These are phyloP conservation scores for Pyricularia grisea DNA, from an alignment of 2,329 filamentous ascomycete genomes.

Conservation along the genomic window DNA sequence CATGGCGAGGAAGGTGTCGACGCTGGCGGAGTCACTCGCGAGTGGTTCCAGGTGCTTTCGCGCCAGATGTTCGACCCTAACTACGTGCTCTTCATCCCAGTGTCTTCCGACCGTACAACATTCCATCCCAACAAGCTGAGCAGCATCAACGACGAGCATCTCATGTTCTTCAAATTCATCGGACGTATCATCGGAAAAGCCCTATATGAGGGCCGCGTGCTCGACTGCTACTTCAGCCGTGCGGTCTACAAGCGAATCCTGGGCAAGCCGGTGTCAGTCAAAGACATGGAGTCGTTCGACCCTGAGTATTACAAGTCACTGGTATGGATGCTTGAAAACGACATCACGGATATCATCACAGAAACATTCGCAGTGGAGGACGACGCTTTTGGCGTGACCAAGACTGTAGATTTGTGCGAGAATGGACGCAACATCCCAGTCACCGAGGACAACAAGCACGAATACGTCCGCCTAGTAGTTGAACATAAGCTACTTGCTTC, in stretches of 20 bases:
- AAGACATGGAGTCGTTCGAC: constrained; percentile 98
- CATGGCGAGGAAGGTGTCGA: constrained; percentile 96
- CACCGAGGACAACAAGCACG: constrained; percentile 96
- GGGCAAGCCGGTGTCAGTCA: constrained; percentile 89
- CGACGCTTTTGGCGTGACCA: constrained; percentile 85
- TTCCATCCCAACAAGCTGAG: constrained; percentile 98
- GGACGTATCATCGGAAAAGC: constrained; percentile 97
- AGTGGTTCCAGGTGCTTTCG: constrained; percentile 98
- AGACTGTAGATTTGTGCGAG: constrained; percentile 76
- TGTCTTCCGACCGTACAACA: constrained; percentile 93
- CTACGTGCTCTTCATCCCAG: constrained; percentile 91
- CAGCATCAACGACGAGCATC: constrained; percentile 87
- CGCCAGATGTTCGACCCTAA: constrained; percentile 99
- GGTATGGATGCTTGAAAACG: constrained; percentile 96
- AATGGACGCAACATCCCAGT: constrained; percentile 88
- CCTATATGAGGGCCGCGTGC: constrained; percentile 86
- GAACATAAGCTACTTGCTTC: constrained; percentile 89
- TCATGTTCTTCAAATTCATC: constrained; percentile 99
- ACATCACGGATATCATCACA: constrained; percentile 95
- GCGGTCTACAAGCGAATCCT: constrained; percentile 98
- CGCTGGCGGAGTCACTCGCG: constrained; percentile 90
- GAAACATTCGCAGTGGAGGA: constrained; percentile 94
- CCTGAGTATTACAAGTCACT: constrained; percentile 98
- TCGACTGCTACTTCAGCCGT: constrained; percentile 98
- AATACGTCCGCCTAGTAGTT: constrained; percentile 89